phyloP scores from a whole-genome alignment of 345 rosid genomes.

The Arabidopsis suecica region DNA sequence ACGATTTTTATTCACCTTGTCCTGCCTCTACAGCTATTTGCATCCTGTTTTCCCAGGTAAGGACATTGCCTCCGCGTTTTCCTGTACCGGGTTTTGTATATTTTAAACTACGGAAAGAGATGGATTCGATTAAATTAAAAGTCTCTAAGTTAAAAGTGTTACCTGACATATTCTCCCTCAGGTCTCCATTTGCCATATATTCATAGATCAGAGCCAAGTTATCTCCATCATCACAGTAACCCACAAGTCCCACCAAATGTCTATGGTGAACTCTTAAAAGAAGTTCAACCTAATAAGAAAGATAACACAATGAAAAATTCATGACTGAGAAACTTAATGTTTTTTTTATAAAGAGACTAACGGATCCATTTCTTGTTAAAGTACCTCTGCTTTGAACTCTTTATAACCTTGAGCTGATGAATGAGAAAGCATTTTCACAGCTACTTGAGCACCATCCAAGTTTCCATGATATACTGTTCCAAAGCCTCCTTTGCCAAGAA shows the following conservation, averaged over 20 bases:
- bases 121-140: background rate
- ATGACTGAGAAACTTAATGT: background rate
- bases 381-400: constrained; percentile 50
- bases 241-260: constrained; percentile 54
- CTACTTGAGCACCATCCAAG: constrained; percentile 37
- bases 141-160: background rate
- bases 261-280: constrained; percentile 58
- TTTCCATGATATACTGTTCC: constrained; percentile 45
- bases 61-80: constrained; percentile 22
- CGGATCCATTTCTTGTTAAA: background rate
- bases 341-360: too few species aligned
- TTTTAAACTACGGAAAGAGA: background rate
- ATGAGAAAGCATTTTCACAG: constrained; percentile 47
- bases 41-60: constrained; percentile 58
- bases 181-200: constrained; percentile 57
- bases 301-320: background rate
- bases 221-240: constrained; percentile 55
- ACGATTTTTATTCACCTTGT: constrained; percentile 46
- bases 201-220: constrained; percentile 55
- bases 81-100: constrained; percentile 27
- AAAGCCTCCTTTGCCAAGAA: constrained; percentile 46
- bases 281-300: constrained; percentile 49
- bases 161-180: constrained; percentile 53
- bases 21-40: constrained; percentile 57
- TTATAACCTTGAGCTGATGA: constrained; percentile 50